phyloP scores from a whole-genome alignment of 441 rosid species.

The Rhodomyrtus psidioides region DNA sequence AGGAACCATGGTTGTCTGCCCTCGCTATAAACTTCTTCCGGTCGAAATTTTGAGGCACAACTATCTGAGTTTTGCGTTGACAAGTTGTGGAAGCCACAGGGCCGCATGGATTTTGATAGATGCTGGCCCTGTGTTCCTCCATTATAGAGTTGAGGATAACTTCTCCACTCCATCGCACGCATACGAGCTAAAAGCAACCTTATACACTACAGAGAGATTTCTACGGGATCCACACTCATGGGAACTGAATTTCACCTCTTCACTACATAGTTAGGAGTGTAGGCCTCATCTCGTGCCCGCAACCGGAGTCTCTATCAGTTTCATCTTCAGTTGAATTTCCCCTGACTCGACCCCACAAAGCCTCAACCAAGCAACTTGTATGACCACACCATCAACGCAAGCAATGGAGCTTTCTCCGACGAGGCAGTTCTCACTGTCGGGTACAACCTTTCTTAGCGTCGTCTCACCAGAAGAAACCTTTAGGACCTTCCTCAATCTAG shows the following conservation, averaged over 20 bases:
- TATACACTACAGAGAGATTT: background rate
- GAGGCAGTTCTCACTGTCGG: constrained; percentile 73
- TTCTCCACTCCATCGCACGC: background rate
- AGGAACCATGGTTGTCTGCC: background rate
- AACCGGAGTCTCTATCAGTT: constrained; percentile 38
- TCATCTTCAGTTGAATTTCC: constrained; percentile 79
- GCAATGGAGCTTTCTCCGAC: constrained; percentile 75
- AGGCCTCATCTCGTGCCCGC: background rate
- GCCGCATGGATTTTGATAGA: background rate
- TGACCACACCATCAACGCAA: constrained; percentile 66
- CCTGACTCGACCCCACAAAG: constrained; percentile 85
- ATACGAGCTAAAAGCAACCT: background rate
- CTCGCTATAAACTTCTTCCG: background rate
- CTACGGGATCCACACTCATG: background rate
- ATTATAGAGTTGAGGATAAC: background rate
- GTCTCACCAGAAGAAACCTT: constrained; percentile 75
- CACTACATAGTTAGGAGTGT: background rate
- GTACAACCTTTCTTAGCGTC: constrained; percentile 65
- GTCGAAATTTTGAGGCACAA: background rate
- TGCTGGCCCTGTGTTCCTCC: background rate
- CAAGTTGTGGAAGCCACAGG: background rate
- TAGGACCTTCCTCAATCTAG: constrained; percentile 65
- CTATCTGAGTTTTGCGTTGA: background rate
- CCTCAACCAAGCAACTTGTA: constrained; percentile 85
- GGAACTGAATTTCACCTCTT: background rate